Evolutionary conservation across 345 rosid genomes (phyloP).

Genomic region (Sisymbrium altissimum): DNA sequence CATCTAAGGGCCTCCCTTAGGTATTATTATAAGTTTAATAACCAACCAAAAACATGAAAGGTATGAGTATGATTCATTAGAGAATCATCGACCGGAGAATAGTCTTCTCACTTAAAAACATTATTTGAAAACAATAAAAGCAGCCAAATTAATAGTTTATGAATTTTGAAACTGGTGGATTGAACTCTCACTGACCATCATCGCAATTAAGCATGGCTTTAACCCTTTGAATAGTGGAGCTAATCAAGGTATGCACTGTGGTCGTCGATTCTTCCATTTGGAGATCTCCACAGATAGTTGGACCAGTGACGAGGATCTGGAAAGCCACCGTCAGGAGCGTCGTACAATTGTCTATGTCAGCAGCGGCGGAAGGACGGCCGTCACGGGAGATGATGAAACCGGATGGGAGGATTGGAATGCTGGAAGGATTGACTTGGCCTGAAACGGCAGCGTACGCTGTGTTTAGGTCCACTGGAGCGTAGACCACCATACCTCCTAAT

Average conservation of each 20-base stretch:
- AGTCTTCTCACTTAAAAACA: conserved; percentile 3
- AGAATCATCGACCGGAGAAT: conserved; percentile 8
- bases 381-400: conserved; percentile 66
- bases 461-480: conserved; percentile 55
- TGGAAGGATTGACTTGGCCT: conserved; percentile 39
- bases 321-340: conserved; percentile 61
- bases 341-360: not conserved
- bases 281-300: conserved; percentile 15
- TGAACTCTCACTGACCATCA: conserved; percentile 6
- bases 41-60: not conserved
- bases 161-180: not conserved
- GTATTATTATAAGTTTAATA: not conserved
- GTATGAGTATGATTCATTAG: not conserved
- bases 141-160: not conserved
- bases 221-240: conserved; percentile 56
- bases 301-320: conserved; percentile 54
- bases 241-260: conserved; percentile 53
- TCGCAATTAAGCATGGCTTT: conserved; percentile 49
- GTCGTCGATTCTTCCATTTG: conserved; percentile 45
- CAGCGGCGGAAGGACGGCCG: conserved; percentile 19
- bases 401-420: conserved; percentile 63
- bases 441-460: conserved; percentile 36
- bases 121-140: not conserved
- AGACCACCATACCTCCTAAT: conserved; percentile 49
- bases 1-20: conserved; percentile 20